Evolutionary conservation across 768 basidiomycete genomes (phyloP), one percentile per base, ranked within the genome.

Genomic region (Pleurotus tuoliensis): DNA sequence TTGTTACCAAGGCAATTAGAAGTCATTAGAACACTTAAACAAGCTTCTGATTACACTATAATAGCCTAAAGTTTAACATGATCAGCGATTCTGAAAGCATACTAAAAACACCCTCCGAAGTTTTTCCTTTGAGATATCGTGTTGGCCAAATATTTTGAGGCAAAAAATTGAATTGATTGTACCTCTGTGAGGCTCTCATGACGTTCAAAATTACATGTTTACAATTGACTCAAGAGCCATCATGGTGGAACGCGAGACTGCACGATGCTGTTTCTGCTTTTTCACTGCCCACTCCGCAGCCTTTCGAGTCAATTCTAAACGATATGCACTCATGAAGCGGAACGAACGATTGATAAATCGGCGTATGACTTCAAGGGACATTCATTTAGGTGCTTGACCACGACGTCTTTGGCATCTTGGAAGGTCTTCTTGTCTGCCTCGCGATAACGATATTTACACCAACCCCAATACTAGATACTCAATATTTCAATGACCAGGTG

Each of bases 301-400:
- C n/a, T n/a, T n/a, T n/a, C n/a, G n/a, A n/a, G n/a, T n/a, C n/a
- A n/a, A n/a, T n/a, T n/a, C n/a, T n/a, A n/a, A n/a, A n/a, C n/a
- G n/a, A n/a, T n/a, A n/a, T n/a, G n/a, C n/a, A n/a, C n/a, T n/a
- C 67, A 73, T 67, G 53, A 73, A 78, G 1, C 63, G 30, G 67
- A 67, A 74, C 0, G 73, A 66, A 0, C 63, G 51, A 44, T 74
- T 73, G 52, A 76, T 68, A 55, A 76, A 77, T 4, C 65, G 59
- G 1, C 58, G 58, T 25, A 75, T 72, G 8, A 73, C 67, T 3
- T 76, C 69, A n/a, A 62, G 6, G 73, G 71, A 59, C 76, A 76
- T 7, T 65, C 61, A 58, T 74, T 62, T 3, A 78, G 64, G 8
- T 61, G 64, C 39, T 68, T 44, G 2, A 60, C 20, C 1, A 59